Evolutionary conservation across 2,329 filamentous ascomycete species (phyloP).

Genomic region (Fragosphaeria purpurea): DNA sequence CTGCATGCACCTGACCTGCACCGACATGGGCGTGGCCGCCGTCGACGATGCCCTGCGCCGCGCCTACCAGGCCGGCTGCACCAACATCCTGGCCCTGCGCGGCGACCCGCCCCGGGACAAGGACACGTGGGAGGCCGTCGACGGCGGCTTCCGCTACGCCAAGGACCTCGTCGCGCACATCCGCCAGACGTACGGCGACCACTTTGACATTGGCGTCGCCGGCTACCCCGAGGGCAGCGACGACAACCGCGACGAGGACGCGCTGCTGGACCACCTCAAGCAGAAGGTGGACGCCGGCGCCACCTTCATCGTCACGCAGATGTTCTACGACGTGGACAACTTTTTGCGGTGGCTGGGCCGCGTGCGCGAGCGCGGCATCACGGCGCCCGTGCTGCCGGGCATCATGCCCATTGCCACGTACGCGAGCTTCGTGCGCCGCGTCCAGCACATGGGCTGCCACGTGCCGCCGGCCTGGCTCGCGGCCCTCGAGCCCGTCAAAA

Average conservation of each 20-base stretch:
- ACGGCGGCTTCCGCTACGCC: constrained; percentile 83
- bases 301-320: constrained; percentile 93
- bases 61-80: constrained; percentile 91
- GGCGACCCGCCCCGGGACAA: constrained; percentile 90
- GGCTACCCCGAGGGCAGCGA: constrained; percentile 95
- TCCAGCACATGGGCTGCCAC: constrained; percentile 81
- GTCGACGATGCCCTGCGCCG: constrained; percentile 79
- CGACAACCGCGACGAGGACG: constrained; percentile 78
- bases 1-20: constrained; percentile 98
- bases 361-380: constrained; percentile 76
- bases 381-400: constrained; percentile 59
- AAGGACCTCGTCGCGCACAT: constrained; percentile 77
- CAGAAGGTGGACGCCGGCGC: constrained; percentile 94
- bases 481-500: constrained; percentile 84
- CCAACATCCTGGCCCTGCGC: constrained; percentile 88
- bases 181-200: constrained; percentile 65
- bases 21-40: constrained; percentile 89
- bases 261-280: constrained; percentile 83
- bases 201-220: constrained; percentile 96
- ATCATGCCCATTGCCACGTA: constrained; percentile 97
- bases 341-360: constrained; percentile 86
- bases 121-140: constrained; percentile 83
- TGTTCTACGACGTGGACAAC: constrained; percentile 98
- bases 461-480: constrained; percentile 75
- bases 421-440: constrained; percentile 79